Conservation (phyloP, 495 filamentous ascomycete species). For the Aspergillus nidulans region DNA sequence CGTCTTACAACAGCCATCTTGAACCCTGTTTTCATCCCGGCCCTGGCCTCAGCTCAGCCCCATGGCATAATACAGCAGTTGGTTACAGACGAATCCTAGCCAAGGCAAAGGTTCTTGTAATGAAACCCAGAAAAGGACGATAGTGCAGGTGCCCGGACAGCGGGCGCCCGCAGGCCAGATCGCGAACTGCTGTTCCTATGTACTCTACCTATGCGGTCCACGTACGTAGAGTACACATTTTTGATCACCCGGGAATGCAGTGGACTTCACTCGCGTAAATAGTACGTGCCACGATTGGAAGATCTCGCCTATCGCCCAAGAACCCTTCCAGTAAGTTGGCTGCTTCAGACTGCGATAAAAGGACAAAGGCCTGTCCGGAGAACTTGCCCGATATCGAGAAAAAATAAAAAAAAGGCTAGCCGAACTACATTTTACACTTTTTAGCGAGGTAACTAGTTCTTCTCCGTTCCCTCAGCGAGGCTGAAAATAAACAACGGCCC, state of each 20-base stretch:
- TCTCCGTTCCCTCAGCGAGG: too few species aligned
- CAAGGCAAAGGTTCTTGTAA: neutral
- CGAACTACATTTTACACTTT: neutral
- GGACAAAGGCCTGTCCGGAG: neutral
- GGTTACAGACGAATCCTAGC: neutral
- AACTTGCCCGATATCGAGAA: neutral
- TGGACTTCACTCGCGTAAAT: too few species aligned
- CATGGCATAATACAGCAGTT: neutral
- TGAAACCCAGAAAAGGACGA: neutral
- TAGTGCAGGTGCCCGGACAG: neutral
- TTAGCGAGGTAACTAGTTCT: too few species aligned
- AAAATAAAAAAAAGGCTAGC: neutral
- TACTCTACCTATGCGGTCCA: neutral
- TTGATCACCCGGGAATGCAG: too few species aligned
- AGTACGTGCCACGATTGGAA: too few species aligned
- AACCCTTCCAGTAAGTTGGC: too few species aligned
- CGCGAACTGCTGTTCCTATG: neutral
- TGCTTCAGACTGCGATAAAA: neutral
- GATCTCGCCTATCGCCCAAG: too few species aligned
- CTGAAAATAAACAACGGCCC: neutral
- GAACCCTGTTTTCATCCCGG: neutral
- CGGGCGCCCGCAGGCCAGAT: too few species aligned
- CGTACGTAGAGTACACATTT: too few species aligned
- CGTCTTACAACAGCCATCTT: neutral
- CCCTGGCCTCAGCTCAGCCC: neutral